phyloP scores from a whole-genome alignment of 2,329 filamentous ascomycete species.

The Pyricularia grisea region DNA sequence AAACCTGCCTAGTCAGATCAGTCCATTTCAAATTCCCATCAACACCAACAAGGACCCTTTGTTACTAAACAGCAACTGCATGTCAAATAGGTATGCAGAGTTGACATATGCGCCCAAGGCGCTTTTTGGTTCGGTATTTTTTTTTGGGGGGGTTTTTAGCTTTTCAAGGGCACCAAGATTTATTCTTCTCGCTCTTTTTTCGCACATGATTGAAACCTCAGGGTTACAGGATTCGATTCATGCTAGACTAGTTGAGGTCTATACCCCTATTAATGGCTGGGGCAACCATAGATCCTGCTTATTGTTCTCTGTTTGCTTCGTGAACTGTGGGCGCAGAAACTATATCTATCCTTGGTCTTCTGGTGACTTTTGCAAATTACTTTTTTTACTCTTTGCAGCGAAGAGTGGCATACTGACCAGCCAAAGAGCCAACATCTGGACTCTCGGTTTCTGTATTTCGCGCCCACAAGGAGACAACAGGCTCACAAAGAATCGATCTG shows the following conservation, averaged over 20 bases:
- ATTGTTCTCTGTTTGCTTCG: not conserved
- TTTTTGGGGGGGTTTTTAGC: not conserved
- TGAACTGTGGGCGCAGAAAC: not conserved
- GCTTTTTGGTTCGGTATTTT: not conserved
- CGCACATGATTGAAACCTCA: not conserved
- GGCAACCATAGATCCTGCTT: not conserved
- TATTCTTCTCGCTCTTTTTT: not conserved
- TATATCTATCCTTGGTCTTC: not conserved
- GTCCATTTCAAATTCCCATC: no score
- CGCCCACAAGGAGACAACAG: not conserved
- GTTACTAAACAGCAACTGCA: not conserved
- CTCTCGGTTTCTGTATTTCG: no score
- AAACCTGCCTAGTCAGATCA: not conserved
- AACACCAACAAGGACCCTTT: not conserved
- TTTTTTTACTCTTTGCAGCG: not conserved
- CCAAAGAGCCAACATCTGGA: not conserved
- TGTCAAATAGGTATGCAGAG: not conserved
- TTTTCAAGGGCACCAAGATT: not conserved
- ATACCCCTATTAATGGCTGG: not conserved
- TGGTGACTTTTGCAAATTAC: not conserved
- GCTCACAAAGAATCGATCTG: not conserved
- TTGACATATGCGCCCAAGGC: not conserved
- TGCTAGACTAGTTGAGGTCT: not conserved
- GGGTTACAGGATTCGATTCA: not conserved
- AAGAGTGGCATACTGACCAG: not conserved